These are phyloP conservation scores for Dendrocalamus latiflorus DNA, from an alignment of 202 grass and related monocot genomes.

Conservation along the genomic window DNA sequence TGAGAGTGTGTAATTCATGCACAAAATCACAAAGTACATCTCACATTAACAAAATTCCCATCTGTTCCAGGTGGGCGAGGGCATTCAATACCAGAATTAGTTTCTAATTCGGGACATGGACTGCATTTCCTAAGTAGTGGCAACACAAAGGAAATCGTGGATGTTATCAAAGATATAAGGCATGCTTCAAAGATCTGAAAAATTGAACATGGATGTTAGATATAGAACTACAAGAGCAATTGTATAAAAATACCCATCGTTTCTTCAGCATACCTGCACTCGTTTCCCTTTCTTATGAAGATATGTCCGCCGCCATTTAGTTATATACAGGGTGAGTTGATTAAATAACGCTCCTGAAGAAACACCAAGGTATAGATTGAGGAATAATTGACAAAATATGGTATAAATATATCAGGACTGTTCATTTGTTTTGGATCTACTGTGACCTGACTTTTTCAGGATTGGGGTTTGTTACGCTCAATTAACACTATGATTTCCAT, in stretches of 20 bases:
- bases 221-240: conserved; percentile 4
- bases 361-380: conserved; percentile 26
- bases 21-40: conserved; percentile 32
- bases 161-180: conserved; percentile 91
- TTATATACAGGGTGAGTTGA: conserved; percentile 97
- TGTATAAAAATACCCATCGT: neutral
- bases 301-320: conserved; percentile 79
- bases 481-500: conserved; percentile 1
- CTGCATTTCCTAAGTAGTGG: conserved; percentile 92
- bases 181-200: conserved; percentile 93
- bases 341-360: conserved; percentile 94
- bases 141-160: conserved; percentile 81
- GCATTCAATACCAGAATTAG: conserved; percentile 86
- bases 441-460: neutral
- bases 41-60: conserved; percentile 99
- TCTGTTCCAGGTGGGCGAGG: conserved; percentile 93
- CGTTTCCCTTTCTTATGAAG: conserved; percentile 92
- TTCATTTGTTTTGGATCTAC: neutral
- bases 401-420: neutral
- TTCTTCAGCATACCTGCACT: conserved; percentile 60
- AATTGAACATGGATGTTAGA: conserved; percentile 25
- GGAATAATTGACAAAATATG: conserved; percentile 5
- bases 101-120: conserved; percentile 68
- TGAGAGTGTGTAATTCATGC: neutral
- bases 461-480: neutral